These are phyloP conservation scores for Cucurbita argyrosperma DNA, from an alignment of 306 rosid genomes.

Conservation along the genomic window DNA sequence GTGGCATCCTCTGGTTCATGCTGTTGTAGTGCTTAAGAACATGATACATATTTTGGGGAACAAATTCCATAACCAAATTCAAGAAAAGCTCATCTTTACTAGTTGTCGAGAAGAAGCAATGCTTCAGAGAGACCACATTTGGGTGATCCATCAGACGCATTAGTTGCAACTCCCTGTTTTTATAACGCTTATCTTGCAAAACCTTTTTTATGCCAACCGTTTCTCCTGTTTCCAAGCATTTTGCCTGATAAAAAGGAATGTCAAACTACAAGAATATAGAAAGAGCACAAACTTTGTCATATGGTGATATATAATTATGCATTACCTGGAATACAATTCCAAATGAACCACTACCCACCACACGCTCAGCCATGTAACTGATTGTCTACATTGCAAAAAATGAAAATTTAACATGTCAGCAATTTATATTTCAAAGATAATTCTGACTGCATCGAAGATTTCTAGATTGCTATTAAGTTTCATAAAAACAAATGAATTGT, in stretches of 20 bases:
- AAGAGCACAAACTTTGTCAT: neutral
- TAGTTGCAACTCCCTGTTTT: constrained; percentile 82
- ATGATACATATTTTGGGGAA: constrained; percentile 74
- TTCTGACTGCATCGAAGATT: neutral
- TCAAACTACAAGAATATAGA: constrained; percentile 9
- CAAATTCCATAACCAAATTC: constrained; percentile 91
- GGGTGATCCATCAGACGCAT: constrained; percentile 98
- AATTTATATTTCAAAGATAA: neutral
- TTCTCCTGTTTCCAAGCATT: constrained; percentile 86
- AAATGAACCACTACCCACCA: constrained; percentile 89
- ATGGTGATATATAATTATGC: constrained; percentile 2
- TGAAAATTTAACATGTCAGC: neutral
- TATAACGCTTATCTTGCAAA: constrained; percentile 76
- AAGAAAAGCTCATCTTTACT: constrained; percentile 77
- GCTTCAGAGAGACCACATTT: constrained; percentile 73
- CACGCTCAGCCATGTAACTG: constrained; percentile 98
- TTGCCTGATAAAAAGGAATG: constrained; percentile 38
- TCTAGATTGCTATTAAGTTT: neutral
- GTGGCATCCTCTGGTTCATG: constrained; percentile 85
- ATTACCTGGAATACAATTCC: constrained; percentile 89
- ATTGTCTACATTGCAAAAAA: constrained; percentile 74
- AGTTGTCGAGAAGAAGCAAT: constrained; percentile 84
- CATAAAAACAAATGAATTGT: neutral
- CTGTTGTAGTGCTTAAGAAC: constrained; percentile 73
- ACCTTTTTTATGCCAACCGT: constrained; percentile 88